Evolutionary conservation across 2,329 filamentous ascomycete genomes (phyloP).

Genomic region (Sporothrix euskadiensis): DNA sequence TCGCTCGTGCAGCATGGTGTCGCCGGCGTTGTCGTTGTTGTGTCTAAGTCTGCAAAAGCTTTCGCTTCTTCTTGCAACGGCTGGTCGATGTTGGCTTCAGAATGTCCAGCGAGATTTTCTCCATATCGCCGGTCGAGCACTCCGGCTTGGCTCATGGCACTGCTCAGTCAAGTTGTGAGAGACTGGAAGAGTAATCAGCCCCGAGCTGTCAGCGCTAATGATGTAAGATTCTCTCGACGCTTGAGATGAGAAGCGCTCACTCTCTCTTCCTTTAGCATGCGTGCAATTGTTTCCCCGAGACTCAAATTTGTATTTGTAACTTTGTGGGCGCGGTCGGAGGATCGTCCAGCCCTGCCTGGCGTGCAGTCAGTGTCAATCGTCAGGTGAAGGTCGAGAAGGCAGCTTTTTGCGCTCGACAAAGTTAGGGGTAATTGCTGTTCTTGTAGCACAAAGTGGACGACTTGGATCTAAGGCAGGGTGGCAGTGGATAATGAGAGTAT

Average conservation of each 20-base stretch:
- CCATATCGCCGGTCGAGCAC: background rate
- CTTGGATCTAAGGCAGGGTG: background rate
- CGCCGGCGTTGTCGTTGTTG: background rate
- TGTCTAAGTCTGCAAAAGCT: too few relatives aligned
- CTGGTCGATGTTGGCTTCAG: background rate
- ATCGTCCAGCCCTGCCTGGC: background rate
- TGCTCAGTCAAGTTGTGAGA: background rate
- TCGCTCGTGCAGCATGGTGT: conserved; percentile 44
- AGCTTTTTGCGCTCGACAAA: background rate
- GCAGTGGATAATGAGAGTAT: background rate
- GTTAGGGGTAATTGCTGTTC: background rate
- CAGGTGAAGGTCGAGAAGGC: background rate
- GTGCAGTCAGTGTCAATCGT: background rate
- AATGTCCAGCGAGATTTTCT: background rate
- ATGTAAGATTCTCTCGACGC: background rate
- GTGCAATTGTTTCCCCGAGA: background rate
- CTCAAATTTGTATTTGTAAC: background rate
- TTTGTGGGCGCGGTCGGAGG: background rate
- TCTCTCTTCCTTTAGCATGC: background rate
- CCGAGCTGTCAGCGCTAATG: background rate
- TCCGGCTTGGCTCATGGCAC: background rate
- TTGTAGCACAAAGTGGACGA: background rate
- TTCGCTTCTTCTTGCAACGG: background rate
- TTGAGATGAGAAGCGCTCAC: background rate
- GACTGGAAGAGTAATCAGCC: background rate